Evolutionary conservation across 495 filamentous ascomycete species (phyloP).

Genomic region (Penicillium tannophilum): DNA sequence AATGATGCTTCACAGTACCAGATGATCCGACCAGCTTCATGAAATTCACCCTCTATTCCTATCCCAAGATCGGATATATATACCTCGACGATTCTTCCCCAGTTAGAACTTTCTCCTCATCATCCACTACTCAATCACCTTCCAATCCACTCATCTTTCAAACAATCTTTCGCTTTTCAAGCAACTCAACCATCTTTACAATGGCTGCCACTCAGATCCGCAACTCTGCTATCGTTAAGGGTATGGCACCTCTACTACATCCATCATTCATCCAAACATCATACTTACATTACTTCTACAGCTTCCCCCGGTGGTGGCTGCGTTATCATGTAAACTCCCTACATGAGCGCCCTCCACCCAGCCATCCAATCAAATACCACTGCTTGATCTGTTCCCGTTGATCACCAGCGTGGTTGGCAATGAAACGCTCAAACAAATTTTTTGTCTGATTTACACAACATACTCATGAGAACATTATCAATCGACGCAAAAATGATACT

Average conservation of each 20-base stretch:
- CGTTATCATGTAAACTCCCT: constrained; percentile 38
- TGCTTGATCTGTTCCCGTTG: constrained; percentile 8
- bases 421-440: constrained; percentile 10
- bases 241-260: constrained; percentile 18
- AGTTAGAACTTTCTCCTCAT: constrained; percentile 11
- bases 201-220: constrained; percentile 38
- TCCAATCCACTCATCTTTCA: constrained; percentile 20
- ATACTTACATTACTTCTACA: constrained; percentile 21
- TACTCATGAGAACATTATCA: constrained; percentile 4
- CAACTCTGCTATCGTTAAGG: constrained; percentile 34
- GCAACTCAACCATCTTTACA: constrained; percentile 29
- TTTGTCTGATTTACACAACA: neutral
- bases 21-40: neutral
- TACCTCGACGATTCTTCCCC: constrained; percentile 3
- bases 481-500: constrained; percentile 10
- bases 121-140: constrained; percentile 13
- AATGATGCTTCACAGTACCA: no score
- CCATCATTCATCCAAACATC: neutral
- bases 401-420: neutral
- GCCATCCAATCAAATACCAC: constrained; percentile 10
- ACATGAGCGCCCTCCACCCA: constrained; percentile 13
- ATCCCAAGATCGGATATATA: constrained; percentile 11
- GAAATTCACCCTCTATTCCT: neutral
- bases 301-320: constrained; percentile 44
- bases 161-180: constrained; percentile 31